Evolutionary conservation across 257 asterid species (phyloP).

Genomic region (Petrea volubilis): DNA sequence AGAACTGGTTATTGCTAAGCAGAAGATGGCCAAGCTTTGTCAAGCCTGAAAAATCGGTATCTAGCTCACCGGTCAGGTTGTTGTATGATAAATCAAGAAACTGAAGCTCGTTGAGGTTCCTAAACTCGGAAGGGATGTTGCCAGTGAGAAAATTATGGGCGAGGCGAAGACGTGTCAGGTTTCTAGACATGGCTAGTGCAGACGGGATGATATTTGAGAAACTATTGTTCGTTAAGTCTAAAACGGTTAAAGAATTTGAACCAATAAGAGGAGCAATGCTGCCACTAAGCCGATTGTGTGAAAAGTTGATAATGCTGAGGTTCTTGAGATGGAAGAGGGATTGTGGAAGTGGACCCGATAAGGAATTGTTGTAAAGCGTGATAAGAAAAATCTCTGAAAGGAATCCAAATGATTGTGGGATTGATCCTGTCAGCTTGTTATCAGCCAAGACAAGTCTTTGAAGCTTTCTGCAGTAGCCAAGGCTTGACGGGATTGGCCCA

Average conservation of each 20-base stretch:
- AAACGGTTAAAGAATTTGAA: conserved; percentile 50
- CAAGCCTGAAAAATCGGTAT: conserved; percentile 47
- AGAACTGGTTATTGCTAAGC: conserved; percentile 54
- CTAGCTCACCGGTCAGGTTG: conserved; percentile 53
- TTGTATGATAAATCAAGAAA: conserved; percentile 82
- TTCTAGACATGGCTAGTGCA: conserved; percentile 49
- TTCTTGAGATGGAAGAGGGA: conserved; percentile 67
- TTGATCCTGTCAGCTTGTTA: conserved; percentile 74
- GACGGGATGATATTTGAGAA: conserved; percentile 71
- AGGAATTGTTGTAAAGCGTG: conserved; percentile 83
- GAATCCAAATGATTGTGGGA: conserved; percentile 68
- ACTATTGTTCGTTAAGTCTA: conserved; percentile 81
- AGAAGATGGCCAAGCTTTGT: conserved; percentile 64
- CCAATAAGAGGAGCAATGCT: conserved; percentile 55
- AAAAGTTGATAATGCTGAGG: conserved; percentile 69
- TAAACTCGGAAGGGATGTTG: conserved; percentile 54
- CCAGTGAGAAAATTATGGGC: conserved; percentile 70
- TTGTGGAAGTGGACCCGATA: conserved; percentile 79
- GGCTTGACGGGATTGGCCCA: conserved; percentile 71
- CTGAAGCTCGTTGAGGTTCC: conserved; percentile 55
- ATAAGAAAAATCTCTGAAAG: conserved; percentile 58
- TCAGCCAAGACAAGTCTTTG: conserved; percentile 69
- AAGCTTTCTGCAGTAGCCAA: conserved; percentile 84
- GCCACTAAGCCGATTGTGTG: conserved; percentile 68
- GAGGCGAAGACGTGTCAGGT: conserved; percentile 66